These are phyloP conservation scores for Sporothrix euskadiensis DNA, from an alignment of 2,329 filamentous ascomycete species.

Conservation along the genomic window DNA sequence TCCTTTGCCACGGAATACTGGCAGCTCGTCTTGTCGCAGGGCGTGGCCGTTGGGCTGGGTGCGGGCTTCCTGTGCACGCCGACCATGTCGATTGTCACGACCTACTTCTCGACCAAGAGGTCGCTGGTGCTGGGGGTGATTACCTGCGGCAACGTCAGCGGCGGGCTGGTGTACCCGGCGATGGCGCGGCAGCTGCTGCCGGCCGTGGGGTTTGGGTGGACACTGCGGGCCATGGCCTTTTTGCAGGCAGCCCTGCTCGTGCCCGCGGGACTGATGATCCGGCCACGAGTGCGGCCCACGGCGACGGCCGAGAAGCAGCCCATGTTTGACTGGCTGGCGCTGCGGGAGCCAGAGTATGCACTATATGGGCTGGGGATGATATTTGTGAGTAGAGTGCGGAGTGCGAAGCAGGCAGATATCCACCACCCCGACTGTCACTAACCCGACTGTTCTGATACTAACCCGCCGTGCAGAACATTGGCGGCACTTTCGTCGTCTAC, in stretches of 20 bases:
- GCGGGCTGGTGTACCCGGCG: conserved; percentile 45
- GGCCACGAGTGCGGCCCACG: conserved; percentile 41
- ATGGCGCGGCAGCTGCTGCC: conserved; percentile 42
- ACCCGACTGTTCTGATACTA: no score
- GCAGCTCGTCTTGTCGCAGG: conserved; percentile 41
- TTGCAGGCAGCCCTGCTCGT: conserved; percentile 41
- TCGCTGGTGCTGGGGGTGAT: conserved; percentile 41
- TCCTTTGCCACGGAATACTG: conserved; percentile 31
- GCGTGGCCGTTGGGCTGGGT: conserved; percentile 42
- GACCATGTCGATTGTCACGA: conserved; percentile 40
- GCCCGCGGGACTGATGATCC: conserved; percentile 40
- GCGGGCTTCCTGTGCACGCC: conserved; percentile 43
- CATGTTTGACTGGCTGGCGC: conserved; percentile 44
- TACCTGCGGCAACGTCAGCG: conserved; percentile 41
- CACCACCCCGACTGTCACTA: no score
- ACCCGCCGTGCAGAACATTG: no score
- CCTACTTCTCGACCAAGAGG: conserved; percentile 42
- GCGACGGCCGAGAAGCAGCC: conserved; percentile 37
- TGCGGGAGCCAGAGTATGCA: conserved; percentile 44
- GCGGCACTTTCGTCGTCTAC: conserved; percentile 49
- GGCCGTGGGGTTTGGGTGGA: conserved; percentile 43
- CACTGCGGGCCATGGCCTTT: conserved; percentile 45
- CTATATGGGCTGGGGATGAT: conserved; percentile 47
- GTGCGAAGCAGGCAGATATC: neutral
- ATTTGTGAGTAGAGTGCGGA: conserved; percentile 33